phyloP scores from a whole-genome alignment of 2,329 filamentous ascomycete genomes.

The Seiridium unicorne region DNA sequence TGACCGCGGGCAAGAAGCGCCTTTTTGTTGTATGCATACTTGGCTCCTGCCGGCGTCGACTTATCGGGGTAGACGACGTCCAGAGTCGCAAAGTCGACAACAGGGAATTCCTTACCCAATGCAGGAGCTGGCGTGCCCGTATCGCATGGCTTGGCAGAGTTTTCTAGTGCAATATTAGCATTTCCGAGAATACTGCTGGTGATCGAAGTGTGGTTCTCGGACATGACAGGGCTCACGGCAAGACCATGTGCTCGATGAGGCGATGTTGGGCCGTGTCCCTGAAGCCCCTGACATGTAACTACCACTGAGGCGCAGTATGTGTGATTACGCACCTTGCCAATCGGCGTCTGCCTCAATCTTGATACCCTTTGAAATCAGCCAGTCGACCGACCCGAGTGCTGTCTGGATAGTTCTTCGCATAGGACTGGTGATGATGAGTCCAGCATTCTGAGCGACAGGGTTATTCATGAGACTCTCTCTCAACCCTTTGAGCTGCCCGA shows the following conservation, averaged over 20 bases:
- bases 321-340: conserved; percentile 56
- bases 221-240: background rate
- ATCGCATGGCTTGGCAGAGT: conserved; percentile 58
- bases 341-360: conserved; percentile 56
- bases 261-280: no score
- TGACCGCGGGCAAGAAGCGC: conserved; percentile 57
- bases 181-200: no score
- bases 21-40: conserved; percentile 51
- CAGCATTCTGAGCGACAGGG: conserved; percentile 39
- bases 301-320: background rate
- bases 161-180: conserved; percentile 39
- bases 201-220: no score
- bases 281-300: no score
- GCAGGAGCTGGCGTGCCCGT: conserved; percentile 48
- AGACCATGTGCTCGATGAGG: no score
- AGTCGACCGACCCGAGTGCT: conserved; percentile 54
- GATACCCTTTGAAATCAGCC: conserved; percentile 53
- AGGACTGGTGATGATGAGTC: conserved; percentile 60
- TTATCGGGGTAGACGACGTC: conserved; percentile 65
- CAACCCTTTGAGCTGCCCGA: conserved; percentile 45
- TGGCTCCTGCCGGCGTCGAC: conserved; percentile 39
- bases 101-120: conserved; percentile 49
- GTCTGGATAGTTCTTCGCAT: conserved; percentile 68
- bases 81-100: conserved; percentile 54
- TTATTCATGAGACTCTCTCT: conserved; percentile 39